Conservation (phyloP, 495 filamentous ascomycete genomes). For the Hypoxylon trugodes region DNA sequence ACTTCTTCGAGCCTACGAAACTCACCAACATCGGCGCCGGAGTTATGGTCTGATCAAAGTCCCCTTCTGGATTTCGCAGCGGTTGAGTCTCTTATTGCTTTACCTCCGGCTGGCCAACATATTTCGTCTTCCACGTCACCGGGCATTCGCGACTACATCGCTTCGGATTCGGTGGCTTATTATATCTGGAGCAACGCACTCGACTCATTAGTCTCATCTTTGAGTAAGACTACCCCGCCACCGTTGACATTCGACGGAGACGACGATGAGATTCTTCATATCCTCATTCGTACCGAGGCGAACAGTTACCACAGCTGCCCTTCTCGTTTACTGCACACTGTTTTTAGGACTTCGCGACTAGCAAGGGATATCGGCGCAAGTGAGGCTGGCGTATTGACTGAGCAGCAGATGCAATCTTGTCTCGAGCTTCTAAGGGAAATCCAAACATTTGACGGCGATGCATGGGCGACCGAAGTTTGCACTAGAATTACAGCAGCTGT, state of each 20-base stretch:
- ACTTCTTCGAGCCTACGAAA: not conserved
- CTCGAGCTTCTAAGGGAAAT: conserved; percentile 44
- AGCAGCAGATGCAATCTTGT: conserved; percentile 33
- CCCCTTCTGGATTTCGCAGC: conserved; percentile 20
- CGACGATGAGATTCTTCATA: conserved; percentile 40
- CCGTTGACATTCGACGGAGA: conserved; percentile 30
- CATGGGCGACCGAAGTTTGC: conserved; percentile 50
- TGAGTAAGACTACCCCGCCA: conserved; percentile 25
- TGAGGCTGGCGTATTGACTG: conserved; percentile 1
- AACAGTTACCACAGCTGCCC: conserved; percentile 59
- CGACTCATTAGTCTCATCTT: conserved; percentile 50
- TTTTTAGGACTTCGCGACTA: conserved; percentile 48
- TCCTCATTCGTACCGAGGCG: conserved; percentile 53
- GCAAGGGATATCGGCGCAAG: conserved; percentile 29
- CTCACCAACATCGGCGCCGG: not conserved
- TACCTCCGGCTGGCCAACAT: not conserved
- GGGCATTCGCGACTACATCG: conserved; percentile 49
- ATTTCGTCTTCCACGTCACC: conserved; percentile 7
- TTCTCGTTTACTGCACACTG: conserved; percentile 48
- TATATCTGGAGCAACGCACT: conserved; percentile 47
- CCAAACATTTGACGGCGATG: conserved; percentile 43
- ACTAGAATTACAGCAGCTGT: conserved; percentile 18
- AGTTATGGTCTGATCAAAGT: not conserved
- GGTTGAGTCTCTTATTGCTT: conserved; percentile 6
- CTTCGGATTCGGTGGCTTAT: conserved; percentile 50